phyloP scores from a whole-genome alignment of 495 filamentous ascomycete species.

The Rostrohypoxylon terebratum region DNA sequence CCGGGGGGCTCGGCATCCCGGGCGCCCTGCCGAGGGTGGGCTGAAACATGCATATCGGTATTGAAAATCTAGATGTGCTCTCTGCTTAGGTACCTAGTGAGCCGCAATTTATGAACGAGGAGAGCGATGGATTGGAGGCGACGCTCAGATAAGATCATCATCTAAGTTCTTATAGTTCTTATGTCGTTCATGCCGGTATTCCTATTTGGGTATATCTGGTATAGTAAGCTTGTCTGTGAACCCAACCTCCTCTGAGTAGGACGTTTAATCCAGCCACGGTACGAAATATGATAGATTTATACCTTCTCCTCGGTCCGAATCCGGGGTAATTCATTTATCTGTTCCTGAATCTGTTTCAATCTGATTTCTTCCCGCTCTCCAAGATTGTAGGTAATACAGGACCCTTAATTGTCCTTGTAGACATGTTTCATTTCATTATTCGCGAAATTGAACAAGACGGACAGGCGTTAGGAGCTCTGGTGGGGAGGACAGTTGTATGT shows the following conservation, averaged over 20 bases:
- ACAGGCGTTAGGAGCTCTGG: not conserved
- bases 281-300: constrained; percentile 3
- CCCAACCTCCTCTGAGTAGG: not conserved
- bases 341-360: constrained; percentile 5
- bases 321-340: not conserved
- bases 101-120: constrained; percentile 17
- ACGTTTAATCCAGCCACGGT: not conserved
- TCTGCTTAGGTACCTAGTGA: constrained; percentile 11
- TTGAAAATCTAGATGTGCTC: constrained; percentile 4
- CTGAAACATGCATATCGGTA: constrained; percentile 40
- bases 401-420: not conserved
- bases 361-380: constrained; percentile 12
- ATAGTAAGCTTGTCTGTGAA: not conserved
- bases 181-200: constrained; percentile 5
- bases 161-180: constrained; percentile 6
- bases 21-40: not conserved
- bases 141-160: constrained; percentile 25
- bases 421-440: not conserved
- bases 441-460: not conserved
- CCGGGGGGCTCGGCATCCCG: not conserved
- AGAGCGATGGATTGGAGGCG: not conserved
- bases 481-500: not conserved
- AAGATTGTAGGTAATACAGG: not conserved
- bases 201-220: not conserved
- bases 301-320: constrained; percentile 14